These are phyloP conservation scores for Chalara sp. DNA, from an alignment of 2,329 filamentous ascomycete species.

Conservation along the genomic window DNA sequence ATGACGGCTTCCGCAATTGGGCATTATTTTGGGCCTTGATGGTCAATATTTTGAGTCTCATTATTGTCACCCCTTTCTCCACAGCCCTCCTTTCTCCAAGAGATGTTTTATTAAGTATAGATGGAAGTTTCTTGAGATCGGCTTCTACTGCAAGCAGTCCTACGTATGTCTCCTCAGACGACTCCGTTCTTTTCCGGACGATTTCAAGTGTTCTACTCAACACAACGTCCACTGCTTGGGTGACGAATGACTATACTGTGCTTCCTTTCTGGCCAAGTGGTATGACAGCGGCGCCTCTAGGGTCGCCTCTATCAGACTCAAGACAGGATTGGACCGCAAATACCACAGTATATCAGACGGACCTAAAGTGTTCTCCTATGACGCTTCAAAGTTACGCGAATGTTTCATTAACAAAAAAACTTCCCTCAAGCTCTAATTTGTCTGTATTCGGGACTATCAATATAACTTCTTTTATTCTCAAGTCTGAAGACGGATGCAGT, in stretches of 20 bases:
- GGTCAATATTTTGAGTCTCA: slow-evolving; percentile 8
- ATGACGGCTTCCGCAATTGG: slow-evolving; percentile 8
- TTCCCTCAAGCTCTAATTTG: background rate
- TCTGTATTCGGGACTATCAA: background rate
- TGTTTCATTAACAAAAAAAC: slow-evolving; percentile 3
- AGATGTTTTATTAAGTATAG: slow-evolving; percentile 1
- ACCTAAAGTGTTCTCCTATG: slow-evolving; percentile 9
- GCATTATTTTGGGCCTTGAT: slow-evolving; percentile 11
- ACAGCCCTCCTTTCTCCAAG: slow-evolving; percentile 7
- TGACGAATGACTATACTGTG: slow-evolving; percentile 11
- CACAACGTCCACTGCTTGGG: slow-evolving; percentile 11
- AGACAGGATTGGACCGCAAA: slow-evolving; percentile 7
- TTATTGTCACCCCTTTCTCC: slow-evolving; percentile 13
- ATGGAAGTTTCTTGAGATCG: slow-evolving; percentile 3
- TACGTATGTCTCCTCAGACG: slow-evolving; percentile 5
- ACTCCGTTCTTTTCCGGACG: slow-evolving; percentile 8
- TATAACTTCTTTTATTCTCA: slow-evolving; percentile 9
- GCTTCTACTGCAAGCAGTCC: background rate
- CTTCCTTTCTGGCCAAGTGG: slow-evolving; percentile 12
- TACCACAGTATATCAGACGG: slow-evolving; percentile 10
- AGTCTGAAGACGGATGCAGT: slow-evolving; percentile 9
- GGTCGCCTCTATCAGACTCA: slow-evolving; percentile 1
- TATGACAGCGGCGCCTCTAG: background rate
- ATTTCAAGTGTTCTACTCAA: slow-evolving; percentile 11
- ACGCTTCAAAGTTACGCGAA: slow-evolving; percentile 5